Conservation (phyloP, 2,329 filamentous ascomycete genomes). For the Chaetomiaceae sp. region DNA sequence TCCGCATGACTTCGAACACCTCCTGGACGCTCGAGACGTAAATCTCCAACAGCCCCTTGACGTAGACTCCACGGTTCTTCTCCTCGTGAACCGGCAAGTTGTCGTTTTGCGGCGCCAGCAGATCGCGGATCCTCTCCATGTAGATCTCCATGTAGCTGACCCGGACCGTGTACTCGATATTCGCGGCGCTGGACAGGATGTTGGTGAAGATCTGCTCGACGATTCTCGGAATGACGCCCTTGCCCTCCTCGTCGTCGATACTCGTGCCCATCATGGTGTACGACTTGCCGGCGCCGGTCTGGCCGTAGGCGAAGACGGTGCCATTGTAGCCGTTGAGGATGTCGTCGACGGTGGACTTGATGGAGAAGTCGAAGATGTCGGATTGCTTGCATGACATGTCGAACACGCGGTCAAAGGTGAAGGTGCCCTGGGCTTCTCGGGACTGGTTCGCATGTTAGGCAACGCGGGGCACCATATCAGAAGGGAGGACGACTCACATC, state of each 20-base stretch:
- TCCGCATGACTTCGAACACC: slow-evolving; percentile 94
- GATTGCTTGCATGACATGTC: slow-evolving; percentile 85
- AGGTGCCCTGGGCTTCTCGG: slow-evolving; percentile 74
- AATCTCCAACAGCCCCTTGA: slow-evolving; percentile 89
- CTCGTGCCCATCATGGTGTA: slow-evolving; percentile 98
- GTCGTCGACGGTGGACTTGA: slow-evolving; percentile 91
- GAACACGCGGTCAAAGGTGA: slow-evolving; percentile 98
- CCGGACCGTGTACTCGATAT: slow-evolving; percentile 97
- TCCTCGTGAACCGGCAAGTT: slow-evolving; percentile 98
- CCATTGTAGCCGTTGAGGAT: slow-evolving; percentile 99
- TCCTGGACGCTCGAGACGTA: slow-evolving; percentile 95
- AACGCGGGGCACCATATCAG: slow-evolving; percentile 1
- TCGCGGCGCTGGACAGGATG: slow-evolving; percentile 85
- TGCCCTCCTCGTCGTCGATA: slow-evolving; percentile 82
- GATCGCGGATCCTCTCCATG: slow-evolving; percentile 96
- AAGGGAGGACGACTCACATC: slow-evolving; percentile 55
- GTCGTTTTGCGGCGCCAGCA: slow-evolving; percentile 88
- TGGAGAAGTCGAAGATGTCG: slow-evolving; percentile 98
- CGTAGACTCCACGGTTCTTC: slow-evolving; percentile 92
- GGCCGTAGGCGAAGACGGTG: slow-evolving; percentile 96
- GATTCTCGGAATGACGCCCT: slow-evolving; percentile 94
- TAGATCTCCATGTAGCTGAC: slow-evolving; percentile 99
- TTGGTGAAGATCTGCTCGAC: slow-evolving; percentile 96
- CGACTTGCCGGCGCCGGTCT: slow-evolving; percentile 97
- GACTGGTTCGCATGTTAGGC: slow-evolving; percentile 51